These are phyloP conservation scores for Gelatoporia subvermispora DNA, from an alignment of 768 basidiomycete genomes.

Conservation along the genomic window DNA sequence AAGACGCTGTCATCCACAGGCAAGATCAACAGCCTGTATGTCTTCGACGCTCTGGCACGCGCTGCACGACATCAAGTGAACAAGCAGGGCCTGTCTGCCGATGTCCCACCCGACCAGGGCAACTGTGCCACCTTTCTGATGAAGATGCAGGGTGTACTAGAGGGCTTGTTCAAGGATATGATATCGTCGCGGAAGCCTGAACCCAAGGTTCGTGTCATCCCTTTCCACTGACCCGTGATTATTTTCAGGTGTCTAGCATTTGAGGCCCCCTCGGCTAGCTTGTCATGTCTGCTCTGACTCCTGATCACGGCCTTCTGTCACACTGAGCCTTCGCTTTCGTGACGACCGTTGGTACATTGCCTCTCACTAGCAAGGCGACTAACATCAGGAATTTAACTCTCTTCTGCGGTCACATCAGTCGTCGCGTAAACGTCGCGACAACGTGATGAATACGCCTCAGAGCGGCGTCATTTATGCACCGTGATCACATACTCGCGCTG, in stretches of 20 bases:
- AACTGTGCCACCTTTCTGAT: constrained; percentile 80
- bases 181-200: constrained; percentile 57
- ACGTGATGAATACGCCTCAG: constrained; percentile 1
- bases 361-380: too few relatives aligned
- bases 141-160: constrained; percentile 87
- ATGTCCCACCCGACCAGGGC: constrained; percentile 51
- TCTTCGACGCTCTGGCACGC: constrained; percentile 88
- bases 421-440: background rate
- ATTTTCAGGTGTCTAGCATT: background rate
- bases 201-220: constrained; percentile 71
- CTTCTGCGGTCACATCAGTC: too few relatives aligned
- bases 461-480: background rate
- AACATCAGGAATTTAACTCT: too few relatives aligned
- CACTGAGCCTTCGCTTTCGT: background rate
- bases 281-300: background rate
- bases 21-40: constrained; percentile 88
- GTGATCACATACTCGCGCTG: constrained; percentile 14
- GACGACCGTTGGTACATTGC: too few relatives aligned
- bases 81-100: constrained; percentile 58
- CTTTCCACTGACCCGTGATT: constrained; percentile 4
- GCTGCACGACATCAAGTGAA: constrained; percentile 66
- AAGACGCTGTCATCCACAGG: constrained; percentile 61
- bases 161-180: constrained; percentile 87
- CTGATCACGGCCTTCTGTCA: background rate
- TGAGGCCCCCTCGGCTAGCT: background rate